These are phyloP conservation scores for Poa annua DNA, from an alignment of 176 grass and related monocot species.

Conservation along the genomic window DNA sequence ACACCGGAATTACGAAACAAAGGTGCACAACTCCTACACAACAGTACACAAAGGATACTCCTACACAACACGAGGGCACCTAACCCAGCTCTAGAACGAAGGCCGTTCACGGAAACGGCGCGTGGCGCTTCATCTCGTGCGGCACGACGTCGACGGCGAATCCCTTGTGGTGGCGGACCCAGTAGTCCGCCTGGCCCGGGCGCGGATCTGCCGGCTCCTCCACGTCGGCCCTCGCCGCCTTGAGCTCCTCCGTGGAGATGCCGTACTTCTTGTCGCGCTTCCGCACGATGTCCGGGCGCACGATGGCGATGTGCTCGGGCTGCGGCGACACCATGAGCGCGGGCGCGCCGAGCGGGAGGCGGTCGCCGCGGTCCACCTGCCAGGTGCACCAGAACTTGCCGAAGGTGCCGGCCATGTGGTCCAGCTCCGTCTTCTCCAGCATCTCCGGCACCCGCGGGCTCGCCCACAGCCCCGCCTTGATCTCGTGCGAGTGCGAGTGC, in stretches of 20 bases:
- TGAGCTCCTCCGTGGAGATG: constrained; percentile 62
- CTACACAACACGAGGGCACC: background rate
- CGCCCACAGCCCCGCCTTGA: constrained; percentile 70
- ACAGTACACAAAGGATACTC: too few species aligned
- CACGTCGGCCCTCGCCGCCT: constrained; percentile 48
- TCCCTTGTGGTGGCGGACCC: constrained; percentile 69
- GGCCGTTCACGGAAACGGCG: constrained; percentile 53
- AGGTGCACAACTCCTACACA: background rate
- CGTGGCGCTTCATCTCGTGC: constrained; percentile 64
- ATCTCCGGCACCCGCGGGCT: constrained; percentile 50
- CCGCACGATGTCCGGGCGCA: constrained; percentile 67
- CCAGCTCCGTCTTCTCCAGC: constrained; percentile 64
- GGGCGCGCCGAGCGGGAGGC: constrained; percentile 65
- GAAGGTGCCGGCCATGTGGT: constrained; percentile 54
- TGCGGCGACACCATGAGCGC: constrained; percentile 84
- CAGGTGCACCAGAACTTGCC: constrained; percentile 99
- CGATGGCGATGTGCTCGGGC: constrained; percentile 50
- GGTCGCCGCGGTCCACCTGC: constrained; percentile 86
- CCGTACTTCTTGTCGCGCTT: constrained; percentile 59
- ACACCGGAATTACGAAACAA: background rate
- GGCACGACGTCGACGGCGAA: constrained; percentile 72
- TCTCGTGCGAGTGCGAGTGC: constrained; percentile 89
- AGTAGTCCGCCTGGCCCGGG: constrained; percentile 60
- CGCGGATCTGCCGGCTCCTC: constrained; percentile 41
- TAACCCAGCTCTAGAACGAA: background rate